Conservation (phyloP, 2,329 filamentous ascomycete genomes). For the Phoma sp. region DNA sequence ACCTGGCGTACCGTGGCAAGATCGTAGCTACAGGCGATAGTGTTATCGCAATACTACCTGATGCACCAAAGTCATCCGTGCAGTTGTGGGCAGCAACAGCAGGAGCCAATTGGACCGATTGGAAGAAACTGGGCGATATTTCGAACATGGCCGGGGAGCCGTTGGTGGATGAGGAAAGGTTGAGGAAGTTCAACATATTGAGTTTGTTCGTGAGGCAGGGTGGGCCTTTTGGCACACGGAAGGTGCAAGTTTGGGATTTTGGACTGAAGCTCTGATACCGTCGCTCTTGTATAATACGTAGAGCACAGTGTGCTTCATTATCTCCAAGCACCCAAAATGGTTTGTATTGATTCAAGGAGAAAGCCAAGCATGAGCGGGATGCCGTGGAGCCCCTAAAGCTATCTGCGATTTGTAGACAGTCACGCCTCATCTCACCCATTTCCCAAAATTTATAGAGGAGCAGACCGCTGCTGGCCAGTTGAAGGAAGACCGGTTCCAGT, state of each 20-base stretch:
- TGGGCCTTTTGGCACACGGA: constrained; percentile 39
- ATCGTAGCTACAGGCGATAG: constrained; percentile 36
- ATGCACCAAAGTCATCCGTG: constrained; percentile 35
- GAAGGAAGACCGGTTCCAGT: no score
- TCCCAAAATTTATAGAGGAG: no score
- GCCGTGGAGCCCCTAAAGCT: no score
- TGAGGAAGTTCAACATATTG: constrained; percentile 31
- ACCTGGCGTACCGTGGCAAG: constrained; percentile 42
- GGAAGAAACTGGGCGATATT: constrained; percentile 41
- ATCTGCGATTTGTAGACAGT: no score
- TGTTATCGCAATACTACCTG: constrained; percentile 39
- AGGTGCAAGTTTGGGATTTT: constrained; percentile 46
- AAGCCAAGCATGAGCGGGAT: no score
- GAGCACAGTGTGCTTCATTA: no score
- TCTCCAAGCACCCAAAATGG: no score
- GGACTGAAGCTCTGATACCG: constrained; percentile 22
- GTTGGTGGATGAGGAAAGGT: constrained; percentile 39
- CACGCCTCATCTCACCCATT: no score
- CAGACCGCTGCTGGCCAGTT: no score
- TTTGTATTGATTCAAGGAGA: no score
- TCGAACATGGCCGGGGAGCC: constrained; percentile 41
- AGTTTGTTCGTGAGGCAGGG: constrained; percentile 46
- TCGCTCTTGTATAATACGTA: no score
- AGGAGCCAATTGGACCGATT: constrained; percentile 33
- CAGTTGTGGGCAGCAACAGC: constrained; percentile 40